phyloP scores from a whole-genome alignment of 2,329 filamentous ascomycete genomes.

The Xylaria sp. region DNA sequence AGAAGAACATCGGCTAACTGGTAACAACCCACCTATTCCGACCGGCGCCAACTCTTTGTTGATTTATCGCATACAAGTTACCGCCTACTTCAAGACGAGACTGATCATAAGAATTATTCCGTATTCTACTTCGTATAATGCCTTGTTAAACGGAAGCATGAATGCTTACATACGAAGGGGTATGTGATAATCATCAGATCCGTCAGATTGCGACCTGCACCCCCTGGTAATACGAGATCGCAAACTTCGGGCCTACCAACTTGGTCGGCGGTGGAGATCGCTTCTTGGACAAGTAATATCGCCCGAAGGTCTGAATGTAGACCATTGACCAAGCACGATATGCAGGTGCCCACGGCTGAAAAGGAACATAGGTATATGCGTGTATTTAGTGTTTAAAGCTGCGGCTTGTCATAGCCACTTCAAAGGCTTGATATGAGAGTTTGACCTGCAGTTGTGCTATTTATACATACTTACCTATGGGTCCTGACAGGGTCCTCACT shows the following conservation, averaged over 20 bases:
- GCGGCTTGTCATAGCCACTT: neutral
- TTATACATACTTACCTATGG: no score
- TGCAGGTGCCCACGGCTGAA: neutral
- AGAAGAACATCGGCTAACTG: neutral
- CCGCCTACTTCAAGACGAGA: no score
- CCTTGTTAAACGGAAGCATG: neutral
- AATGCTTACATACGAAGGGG: neutral
- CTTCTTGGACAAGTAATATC: neutral
- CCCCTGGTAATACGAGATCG: slow-evolving; percentile 27
- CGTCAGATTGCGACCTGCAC: slow-evolving; percentile 12
- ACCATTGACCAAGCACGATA: neutral
- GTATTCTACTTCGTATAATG: neutral
- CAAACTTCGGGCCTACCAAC: slow-evolving; percentile 13
- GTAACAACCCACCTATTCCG: neutral
- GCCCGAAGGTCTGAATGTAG: neutral
- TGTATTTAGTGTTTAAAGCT: neutral
- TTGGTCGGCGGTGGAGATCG: neutral
- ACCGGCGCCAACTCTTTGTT: no score
- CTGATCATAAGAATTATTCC: neutral
- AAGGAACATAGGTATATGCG: no score
- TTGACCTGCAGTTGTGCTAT: neutral
- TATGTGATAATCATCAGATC: neutral
- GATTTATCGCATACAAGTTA: no score
- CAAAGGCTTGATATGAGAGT: neutral
- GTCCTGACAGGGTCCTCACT: no score